Evolutionary conservation across 495 filamentous ascomycete genomes (phyloP), one percentile per base, ranked within the genome.

Genomic region (Cercophora samala): DNA sequence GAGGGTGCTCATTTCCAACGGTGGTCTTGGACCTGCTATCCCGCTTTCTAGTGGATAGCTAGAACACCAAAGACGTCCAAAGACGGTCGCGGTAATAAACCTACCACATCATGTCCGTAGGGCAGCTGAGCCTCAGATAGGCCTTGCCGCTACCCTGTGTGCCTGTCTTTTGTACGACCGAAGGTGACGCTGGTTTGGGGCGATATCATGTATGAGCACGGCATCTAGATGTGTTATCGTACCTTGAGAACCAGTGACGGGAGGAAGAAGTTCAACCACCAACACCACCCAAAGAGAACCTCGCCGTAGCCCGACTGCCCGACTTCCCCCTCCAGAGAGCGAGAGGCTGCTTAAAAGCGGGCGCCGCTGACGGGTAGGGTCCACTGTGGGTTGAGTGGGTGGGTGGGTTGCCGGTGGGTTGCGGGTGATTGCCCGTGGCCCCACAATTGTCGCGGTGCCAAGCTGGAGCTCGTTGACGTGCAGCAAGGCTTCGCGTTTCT

Each of bases 1-100:
- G 53, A 23, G 37, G 37, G 37, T 56, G 53, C 53, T 56, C 53
- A 56, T 56, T 56, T 56, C 53, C 53, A 21, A 46, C 37, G 37
- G 37, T 17, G 37, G 37, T 17, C 37, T 46, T 46, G 11, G 37
- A 46, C 5, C 13, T 13, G 37, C 37, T 46, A 46, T 46, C 37
- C 37, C 37, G 37, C 37, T 46, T 46, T 46, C 37, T 46, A 46
- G 37, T 46, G 37, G 37, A 46, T 46, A 46, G 11, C 37, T 13
- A 46, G 37, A 46, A 46, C 37, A 46, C 37, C 15, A 17, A 46
- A 46, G 37, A 46, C 13, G 37, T 2, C 37, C 37, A 46, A 46
- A 46, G 37, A 46, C 15, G 37, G 37, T 2, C 37, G 15, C 37
- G 37, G 37, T 18, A 46, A 46, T 46, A 46, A 46, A 46, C 37